Evolutionary conservation across 164 flowering plant species (phyloP), one percentile per base, ranked within the genome.

Genomic region (Aristolochia contorta): DNA sequence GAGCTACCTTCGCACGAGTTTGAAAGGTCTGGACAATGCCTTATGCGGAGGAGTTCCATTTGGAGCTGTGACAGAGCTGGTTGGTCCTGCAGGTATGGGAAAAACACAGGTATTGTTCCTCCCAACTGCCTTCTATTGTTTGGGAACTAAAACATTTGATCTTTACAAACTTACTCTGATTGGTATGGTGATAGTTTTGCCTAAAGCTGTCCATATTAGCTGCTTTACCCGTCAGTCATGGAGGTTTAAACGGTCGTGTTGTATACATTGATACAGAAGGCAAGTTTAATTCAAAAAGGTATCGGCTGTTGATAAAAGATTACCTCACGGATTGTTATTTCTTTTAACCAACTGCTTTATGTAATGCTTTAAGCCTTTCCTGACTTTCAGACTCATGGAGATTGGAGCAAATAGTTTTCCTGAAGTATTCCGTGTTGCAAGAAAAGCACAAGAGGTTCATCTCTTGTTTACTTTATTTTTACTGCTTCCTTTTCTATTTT

Each of bases 31-130:
- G 45, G 94, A 89, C 68, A 67, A 73, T 22, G 89, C 87, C 30
- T 74, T 89, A 56, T 80, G 82, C 50, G 97, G 97, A 65, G 97
- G 97, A 67, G 75, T 89, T 62, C 97, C 97, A 10, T 87, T 77
- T 72, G 87, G 97, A 58, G 86, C 82, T 62, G 64, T 87, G 63
- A 89, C 92, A 1, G 97, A 89, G 76, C 65, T 87, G 60, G 97
- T 89, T 65, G 97, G 91, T 56, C 97, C 97, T 14, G 75, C 97
- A 22, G 97, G 97, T 56, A 80, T 85, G 48, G 97, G 97, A 54
- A 89, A 89, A 78, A 84, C 97, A 16, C 97, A 87, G 62, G 92
- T 85, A 80, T 37, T 67, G 12, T 19, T 45, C 20, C 20, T 50
- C 43, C 48, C 45, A 62, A 5, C 46, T 56, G 14, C 27, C 41